These are phyloP conservation scores for Globisporangium megalacanthum DNA, from an alignment of 352 stramenopile genomes.

Conservation along the genomic window DNA sequence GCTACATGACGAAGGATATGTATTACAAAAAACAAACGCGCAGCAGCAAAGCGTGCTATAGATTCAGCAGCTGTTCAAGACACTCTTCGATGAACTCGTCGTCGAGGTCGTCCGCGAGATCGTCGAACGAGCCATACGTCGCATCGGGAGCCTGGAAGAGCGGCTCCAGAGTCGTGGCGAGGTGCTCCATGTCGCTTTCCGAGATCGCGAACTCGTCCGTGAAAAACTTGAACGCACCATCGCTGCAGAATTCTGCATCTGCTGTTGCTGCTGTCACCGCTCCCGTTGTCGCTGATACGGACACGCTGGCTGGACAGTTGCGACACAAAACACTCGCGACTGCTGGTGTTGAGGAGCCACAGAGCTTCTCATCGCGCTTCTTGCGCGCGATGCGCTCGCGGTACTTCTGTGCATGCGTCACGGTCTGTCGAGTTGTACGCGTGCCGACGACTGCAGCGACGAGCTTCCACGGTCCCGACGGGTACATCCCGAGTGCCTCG, in stretches of 20 bases:
- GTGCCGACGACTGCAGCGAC: conserved; percentile 30
- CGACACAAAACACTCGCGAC: background rate
- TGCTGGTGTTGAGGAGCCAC: background rate
- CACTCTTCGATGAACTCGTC: conserved; percentile 2
- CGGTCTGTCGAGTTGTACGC: conserved; percentile 10
- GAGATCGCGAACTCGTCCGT: background rate
- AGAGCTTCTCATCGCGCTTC: conserved; percentile 20
- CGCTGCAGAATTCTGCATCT: background rate
- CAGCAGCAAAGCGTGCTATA: background rate
- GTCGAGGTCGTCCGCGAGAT: conserved; percentile 1
- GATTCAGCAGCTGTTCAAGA: background rate
- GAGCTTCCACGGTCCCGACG: conserved; percentile 33
- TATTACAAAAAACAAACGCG: no score
- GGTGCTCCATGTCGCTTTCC: conserved; percentile 5
- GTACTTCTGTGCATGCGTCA: conserved; percentile 31
- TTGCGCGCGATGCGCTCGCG: conserved; percentile 27
- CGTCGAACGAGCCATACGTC: background rate
- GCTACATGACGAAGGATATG: no score
- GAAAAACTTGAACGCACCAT: background rate
- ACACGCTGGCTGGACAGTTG: background rate
- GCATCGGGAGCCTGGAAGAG: conserved; percentile 13
- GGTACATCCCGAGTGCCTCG: conserved; percentile 32
- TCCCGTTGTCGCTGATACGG: conserved; percentile 7
- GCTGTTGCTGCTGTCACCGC: background rate
- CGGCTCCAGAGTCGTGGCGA: conserved; percentile 18